Base-by-base conservation (phyloP, 139 green algal genomes). In the Chlorella sp. region DNA sequence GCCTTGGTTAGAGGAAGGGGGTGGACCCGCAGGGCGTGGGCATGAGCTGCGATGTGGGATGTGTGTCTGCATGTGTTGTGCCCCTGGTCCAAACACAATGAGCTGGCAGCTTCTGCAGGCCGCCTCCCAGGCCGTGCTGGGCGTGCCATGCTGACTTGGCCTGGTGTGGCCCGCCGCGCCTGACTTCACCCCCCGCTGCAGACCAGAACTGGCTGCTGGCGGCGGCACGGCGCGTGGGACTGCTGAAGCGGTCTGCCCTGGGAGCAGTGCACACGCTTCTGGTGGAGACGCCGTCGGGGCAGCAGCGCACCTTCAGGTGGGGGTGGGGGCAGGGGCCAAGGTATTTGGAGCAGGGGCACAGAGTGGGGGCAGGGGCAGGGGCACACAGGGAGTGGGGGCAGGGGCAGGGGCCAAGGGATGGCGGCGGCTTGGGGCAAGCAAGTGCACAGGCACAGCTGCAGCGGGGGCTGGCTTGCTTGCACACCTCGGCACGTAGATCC, bases 211-310 rank as follows among this genome's bases (percentile, higher is more conserved):
- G 94, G 83, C 88, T 97, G 66, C 53, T 87, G n/a, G 87, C 91
- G 34, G 90, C 92, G 37, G 91, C 91, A 30, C 93, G 93, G 14
- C 53, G 85, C n/a, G 61, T 96, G 18, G 94, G 94, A 3, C n/a
- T 97, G 32, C 75, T 91, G 57, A 85, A 90, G 28, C 87, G 81
- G 68, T 85, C 93, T 12, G 53, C 91, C 0, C 69, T 95, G 16
- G 94, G 92, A 0, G 97, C 97, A 2, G 93, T 99, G 80, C 97
- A 99, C 87, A 95, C 96, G 79, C 81, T 98, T 66, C 94, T 97
- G 42, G 86, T 97, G 64, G 91, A 93, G 68, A 93, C 96, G 1
- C 97, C 97, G 0, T 90, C 95, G 53, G 96, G 96, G 75, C 92
- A 85, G 21, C 93, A 95, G 32, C 93, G 97, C 30, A 97, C 96